Conservation (phyloP, 208 protist species). For the Trypanosoma congolense region DNA sequence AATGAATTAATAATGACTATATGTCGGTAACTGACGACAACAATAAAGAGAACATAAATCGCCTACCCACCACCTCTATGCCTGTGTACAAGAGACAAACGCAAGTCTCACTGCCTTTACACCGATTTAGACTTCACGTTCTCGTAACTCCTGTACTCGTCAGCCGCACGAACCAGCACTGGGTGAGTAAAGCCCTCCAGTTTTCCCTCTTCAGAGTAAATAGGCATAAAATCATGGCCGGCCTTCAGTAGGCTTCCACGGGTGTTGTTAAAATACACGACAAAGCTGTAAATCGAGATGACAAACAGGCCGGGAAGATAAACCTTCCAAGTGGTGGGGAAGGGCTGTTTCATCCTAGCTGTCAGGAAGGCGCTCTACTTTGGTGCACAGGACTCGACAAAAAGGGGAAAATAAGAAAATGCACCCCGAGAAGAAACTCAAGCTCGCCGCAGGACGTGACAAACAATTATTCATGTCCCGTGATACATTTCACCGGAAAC, state of each 20-base stretch:
- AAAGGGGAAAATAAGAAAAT: background rate
- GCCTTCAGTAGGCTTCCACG: conserved; percentile 61
- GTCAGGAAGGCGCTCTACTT: too few species aligned
- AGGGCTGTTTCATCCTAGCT: conserved; percentile 68
- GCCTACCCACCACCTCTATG: too few species aligned
- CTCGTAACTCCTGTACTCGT: conserved; percentile 64
- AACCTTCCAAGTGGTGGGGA: conserved; percentile 71
- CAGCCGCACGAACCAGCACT: conserved; percentile 68
- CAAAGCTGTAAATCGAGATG: conserved; percentile 52
- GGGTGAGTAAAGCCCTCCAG: conserved; percentile 86
- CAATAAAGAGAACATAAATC: too few species aligned
- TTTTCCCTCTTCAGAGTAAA: conserved; percentile 84
- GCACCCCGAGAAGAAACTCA: too few species aligned
- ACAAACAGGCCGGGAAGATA: conserved; percentile 75
- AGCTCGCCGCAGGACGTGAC: too few species aligned
- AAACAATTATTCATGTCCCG: too few species aligned
- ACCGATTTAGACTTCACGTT: conserved; percentile 22
- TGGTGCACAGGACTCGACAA: too few species aligned
- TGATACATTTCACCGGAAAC: too few species aligned
- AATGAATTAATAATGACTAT: too few species aligned
- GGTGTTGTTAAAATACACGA: conserved; percentile 66
- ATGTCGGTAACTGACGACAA: too few species aligned
- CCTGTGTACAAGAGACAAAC: too few species aligned
- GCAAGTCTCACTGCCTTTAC: background rate
- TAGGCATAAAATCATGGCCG: conserved; percentile 83